Evolutionary conservation across 441 rosid species (phyloP), one percentile per base, ranked within the genome.

Genomic region (Populus hybrid): DNA sequence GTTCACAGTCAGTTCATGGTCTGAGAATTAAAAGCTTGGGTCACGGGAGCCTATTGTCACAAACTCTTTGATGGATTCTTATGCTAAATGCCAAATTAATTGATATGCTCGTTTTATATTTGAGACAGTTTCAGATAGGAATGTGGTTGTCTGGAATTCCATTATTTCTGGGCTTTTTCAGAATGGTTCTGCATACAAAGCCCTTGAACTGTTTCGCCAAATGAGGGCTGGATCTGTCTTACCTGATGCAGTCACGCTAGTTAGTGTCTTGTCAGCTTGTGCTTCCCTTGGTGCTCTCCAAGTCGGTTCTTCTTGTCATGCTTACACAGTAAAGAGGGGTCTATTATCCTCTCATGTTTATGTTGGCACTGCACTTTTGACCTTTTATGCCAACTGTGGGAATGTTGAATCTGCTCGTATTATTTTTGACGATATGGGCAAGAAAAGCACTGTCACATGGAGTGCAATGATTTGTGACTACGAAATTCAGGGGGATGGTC

Each of bases 331-430:
- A 32, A 77, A 85, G 84, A 80, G 85, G 84, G 86, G 83, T 83
- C 73, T 92, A 85, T 76, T 87, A 88, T 80, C 84, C 85, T 79
- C 86, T 88, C 65, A 83, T 89, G 67, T 92, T 14, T 88, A 90
- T 81, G 71, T 87, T 57, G 98, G 95, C 76, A 92, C 96, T 86
- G 89, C 95, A 46, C 93, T 95, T 73, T 80, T 95, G 80, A 92
- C 91, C 91, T 86, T 92, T 90, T 93, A 95, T 80, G 86, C 89
- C 46, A 95, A 93, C 82, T 88, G 93, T 74, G 90, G 93, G 38
- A 86, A 73, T 77, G 85, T 80, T 28, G 82, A 70, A 74, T 85
- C 87, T 71, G 91, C 93, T 14, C 87, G 78, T 71, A 57, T 76
- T 77, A 84, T 86, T 78, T 91, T 91, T 76, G 82, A 79, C 57